phyloP scores from a whole-genome alignment of 2,329 filamentous ascomycete genomes.

The Curvularia verruculosa region DNA sequence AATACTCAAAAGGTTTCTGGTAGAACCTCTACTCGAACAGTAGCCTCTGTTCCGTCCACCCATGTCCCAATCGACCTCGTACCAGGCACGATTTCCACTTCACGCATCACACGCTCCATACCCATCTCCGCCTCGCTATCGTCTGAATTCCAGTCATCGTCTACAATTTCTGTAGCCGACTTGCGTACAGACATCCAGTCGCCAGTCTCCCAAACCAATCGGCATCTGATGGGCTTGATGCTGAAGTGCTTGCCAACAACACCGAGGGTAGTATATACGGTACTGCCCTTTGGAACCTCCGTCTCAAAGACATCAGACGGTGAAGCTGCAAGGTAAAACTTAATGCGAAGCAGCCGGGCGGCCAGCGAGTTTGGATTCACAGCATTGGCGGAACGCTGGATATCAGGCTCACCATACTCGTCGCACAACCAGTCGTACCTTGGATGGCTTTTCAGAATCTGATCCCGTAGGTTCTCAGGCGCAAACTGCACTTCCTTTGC shows the following conservation, averaged over 20 bases:
- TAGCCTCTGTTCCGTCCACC: constrained; percentile 74
- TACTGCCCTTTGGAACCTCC: constrained; percentile 75
- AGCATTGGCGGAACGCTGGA: constrained; percentile 56
- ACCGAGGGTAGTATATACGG: constrained; percentile 82
- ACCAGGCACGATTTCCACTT: constrained; percentile 79
- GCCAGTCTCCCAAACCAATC: constrained; percentile 84
- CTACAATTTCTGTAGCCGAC: constrained; percentile 64
- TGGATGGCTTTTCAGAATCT: constrained; percentile 68
- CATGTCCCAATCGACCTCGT: constrained; percentile 83
- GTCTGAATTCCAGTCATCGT: constrained; percentile 53
- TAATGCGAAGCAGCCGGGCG: constrained; percentile 70
- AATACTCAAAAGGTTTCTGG: neutral
- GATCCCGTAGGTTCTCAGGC: constrained; percentile 58
- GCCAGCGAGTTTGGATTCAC: constrained; percentile 82
- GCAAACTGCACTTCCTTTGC: constrained; percentile 72
- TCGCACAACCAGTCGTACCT: constrained; percentile 76
- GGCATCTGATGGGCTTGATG: constrained; percentile 66
- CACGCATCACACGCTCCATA: constrained; percentile 74
- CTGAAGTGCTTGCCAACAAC: constrained; percentile 75
- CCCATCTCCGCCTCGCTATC: constrained; percentile 62
- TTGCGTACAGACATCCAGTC: constrained; percentile 80
- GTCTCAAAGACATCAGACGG: constrained; percentile 26
- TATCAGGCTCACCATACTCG: constrained; percentile 72
- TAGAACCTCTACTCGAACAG: constrained; percentile 69
- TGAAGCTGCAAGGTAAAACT: constrained; percentile 54